These are phyloP conservation scores for Vigna reflexopilosa DNA, from an alignment of 306 rosid species.

Conservation along the genomic window DNA sequence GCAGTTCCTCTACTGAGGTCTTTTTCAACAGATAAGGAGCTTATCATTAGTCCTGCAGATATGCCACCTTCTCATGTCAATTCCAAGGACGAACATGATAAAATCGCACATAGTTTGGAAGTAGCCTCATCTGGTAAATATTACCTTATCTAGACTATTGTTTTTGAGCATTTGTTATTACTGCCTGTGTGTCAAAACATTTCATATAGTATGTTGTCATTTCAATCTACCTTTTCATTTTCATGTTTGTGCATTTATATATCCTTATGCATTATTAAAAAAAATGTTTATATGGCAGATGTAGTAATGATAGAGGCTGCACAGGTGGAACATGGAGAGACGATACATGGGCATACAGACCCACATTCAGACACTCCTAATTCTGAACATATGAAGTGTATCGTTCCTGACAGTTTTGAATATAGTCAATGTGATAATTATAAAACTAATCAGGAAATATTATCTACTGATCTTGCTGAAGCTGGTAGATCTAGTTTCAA, in stretches of 20 bases:
- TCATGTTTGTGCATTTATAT: not conserved
- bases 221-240: slow-evolving; percentile 30
- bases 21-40: slow-evolving; percentile 55
- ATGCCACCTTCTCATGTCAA: slow-evolving; percentile 40
- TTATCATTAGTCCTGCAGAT: slow-evolving; percentile 43
- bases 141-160: slow-evolving; percentile 11
- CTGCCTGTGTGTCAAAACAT: not conserved
- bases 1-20: slow-evolving; percentile 79
- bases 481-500: slow-evolving; percentile 47
- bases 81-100: slow-evolving; percentile 46
- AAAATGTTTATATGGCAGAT: slow-evolving; percentile 45
- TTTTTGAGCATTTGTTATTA: slow-evolving; percentile 29
- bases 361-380: slow-evolving; percentile 39
- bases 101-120: slow-evolving; percentile 45
- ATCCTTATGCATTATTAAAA: not conserved
- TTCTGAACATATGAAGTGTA: slow-evolving; percentile 46
- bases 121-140: slow-evolving; percentile 51
- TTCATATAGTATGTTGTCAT: slow-evolving; percentile 21
- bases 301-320: slow-evolving; percentile 46
- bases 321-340: slow-evolving; percentile 44
- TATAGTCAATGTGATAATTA: slow-evolving; percentile 51
- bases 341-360: slow-evolving; percentile 44
- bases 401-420: slow-evolving; percentile 58
- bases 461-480: slow-evolving; percentile 55
- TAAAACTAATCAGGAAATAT: slow-evolving; percentile 38